A percentile compares a stretch with the other conserved stretches of the same genome.
Conservation (phyloP, 176 grass and related monocot genomes). For the Neostapfia colusana region DNA sequence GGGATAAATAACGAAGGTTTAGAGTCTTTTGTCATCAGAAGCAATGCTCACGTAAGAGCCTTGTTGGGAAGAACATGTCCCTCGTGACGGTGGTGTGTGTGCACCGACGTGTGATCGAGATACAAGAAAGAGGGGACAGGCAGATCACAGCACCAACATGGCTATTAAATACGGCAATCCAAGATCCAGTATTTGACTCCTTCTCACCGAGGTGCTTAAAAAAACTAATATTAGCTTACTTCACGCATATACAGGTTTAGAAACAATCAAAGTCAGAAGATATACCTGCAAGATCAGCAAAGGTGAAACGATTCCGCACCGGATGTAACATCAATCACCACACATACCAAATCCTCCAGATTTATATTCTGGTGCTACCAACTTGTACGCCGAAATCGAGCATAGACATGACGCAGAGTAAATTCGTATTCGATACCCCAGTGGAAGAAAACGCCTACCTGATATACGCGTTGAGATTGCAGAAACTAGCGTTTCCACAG, state of each 20-base stretch:
- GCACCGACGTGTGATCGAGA: conserved; percentile 20
- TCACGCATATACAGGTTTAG: neutral
- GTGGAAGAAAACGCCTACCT: neutral
- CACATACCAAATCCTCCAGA: neutral
- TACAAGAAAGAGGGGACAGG: neutral
- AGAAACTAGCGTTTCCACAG: neutral
- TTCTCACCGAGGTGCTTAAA: conserved; percentile 12
- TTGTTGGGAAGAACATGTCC: neutral
- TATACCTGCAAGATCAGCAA: conserved; percentile 17
- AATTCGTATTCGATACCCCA: neutral
- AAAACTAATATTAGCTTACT: conserved; percentile 24
- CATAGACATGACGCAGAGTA: neutral
- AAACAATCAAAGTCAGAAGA: conserved; percentile 5
- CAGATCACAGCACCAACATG: conserved; percentile 39
- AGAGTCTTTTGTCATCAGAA: neutral
- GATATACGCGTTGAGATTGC: conserved; percentile 2
- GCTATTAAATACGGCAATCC: conserved; percentile 1
- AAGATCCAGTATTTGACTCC: neutral
- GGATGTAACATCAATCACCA: neutral
- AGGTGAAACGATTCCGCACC: neutral
- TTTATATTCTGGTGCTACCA: neutral
- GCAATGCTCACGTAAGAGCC: neutral
- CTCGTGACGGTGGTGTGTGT: conserved; percentile 7
- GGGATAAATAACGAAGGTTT: neutral
- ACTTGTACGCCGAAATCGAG: neutral